Evolutionary conservation across 2,329 filamentous ascomycete genomes (phyloP).

Genomic region (Penicillium sp.): DNA sequence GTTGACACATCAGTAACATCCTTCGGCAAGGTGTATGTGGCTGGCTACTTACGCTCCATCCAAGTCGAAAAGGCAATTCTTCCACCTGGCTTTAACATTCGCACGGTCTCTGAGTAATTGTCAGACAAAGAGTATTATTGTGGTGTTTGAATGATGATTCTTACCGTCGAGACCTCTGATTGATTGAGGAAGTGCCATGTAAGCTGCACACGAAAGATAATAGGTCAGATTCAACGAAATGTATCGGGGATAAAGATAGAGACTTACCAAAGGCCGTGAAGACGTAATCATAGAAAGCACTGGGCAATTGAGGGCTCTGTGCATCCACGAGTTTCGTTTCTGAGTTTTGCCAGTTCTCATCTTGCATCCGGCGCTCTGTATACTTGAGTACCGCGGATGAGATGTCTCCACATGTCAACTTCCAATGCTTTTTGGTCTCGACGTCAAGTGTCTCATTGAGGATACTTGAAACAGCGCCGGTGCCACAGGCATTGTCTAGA

Average conservation of each 20-base stretch:
- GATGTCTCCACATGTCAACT: conserved; percentile 54
- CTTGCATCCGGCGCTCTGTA: conserved; percentile 40
- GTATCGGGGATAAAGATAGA: background rate
- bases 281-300: conserved; percentile 47
- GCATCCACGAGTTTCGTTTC: conserved; percentile 51
- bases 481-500: conserved; percentile 58
- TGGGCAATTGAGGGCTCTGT: conserved; percentile 46
- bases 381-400: conserved; percentile 47
- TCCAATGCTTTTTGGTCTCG: conserved; percentile 45
- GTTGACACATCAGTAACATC: background rate
- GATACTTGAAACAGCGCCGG: conserved; percentile 51
- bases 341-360: conserved; percentile 51
- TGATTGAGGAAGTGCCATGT: conserved; percentile 50
- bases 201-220: conserved; percentile 18
- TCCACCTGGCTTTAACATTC: conserved; percentile 39
- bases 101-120: conserved; percentile 27
- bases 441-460: conserved; percentile 45
- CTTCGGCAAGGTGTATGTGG: background rate
- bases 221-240: background rate
- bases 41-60: conserved; percentile 31
- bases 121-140: background rate
- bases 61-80: conserved; percentile 38
- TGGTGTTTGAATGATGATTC: background rate
- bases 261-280: conserved; percentile 48
- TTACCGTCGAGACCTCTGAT: conserved; percentile 40